Conservation (phyloP, 1,284 basidiomycete species). For the Bondarzewia mesenterica region DNA sequence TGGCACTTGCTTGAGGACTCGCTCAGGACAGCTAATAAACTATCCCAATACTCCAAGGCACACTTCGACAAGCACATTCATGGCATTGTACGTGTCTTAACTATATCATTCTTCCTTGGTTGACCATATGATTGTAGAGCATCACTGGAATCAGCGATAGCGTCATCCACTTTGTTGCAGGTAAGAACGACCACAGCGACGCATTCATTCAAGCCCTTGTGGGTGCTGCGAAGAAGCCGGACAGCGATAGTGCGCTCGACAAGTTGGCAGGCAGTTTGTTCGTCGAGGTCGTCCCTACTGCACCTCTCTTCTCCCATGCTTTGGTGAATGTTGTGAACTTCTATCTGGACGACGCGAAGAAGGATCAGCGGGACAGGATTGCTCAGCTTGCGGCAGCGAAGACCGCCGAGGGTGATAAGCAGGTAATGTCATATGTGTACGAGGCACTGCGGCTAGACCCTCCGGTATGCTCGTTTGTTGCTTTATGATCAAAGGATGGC, state of each 20-base stretch:
- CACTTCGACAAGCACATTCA: conserved; percentile 26
- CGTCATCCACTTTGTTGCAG: conserved; percentile 13
- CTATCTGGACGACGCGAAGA: conserved; percentile 41
- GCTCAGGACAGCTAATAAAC: conserved; percentile 28
- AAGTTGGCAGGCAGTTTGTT: conserved; percentile 35
- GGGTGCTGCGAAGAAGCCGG: conserved; percentile 5
- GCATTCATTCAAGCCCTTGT: conserved; percentile 12
- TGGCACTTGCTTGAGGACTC: conserved; percentile 51
- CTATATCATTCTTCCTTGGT: not conserved
- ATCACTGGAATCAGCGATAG: conserved; percentile 23
- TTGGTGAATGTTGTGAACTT: conserved; percentile 56
- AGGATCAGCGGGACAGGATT: conserved; percentile 35
- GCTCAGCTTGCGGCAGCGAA: conserved; percentile 20
- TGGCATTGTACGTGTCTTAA: conserved; percentile 6
- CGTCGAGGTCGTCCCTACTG: conserved; percentile 40
- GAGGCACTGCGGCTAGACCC: conserved; percentile 34
- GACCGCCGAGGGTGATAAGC: conserved; percentile 18
- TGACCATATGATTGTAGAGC: conserved; percentile 28
- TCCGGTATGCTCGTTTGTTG: conserved; percentile 12
- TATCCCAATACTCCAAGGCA: conserved; percentile 32
- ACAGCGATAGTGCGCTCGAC: conserved; percentile 16
- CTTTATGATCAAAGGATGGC: not conserved
- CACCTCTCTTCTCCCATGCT: conserved; percentile 44
- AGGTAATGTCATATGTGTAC: conserved; percentile 37
- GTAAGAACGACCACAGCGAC: conserved; percentile 16